A percentile compares a stretch with the other conserved stretches of the same genome.
These are phyloP conservation scores for Lodderomyces theae DNA, from an alignment of 1,139 yeast genomes.

Conservation along the genomic window DNA sequence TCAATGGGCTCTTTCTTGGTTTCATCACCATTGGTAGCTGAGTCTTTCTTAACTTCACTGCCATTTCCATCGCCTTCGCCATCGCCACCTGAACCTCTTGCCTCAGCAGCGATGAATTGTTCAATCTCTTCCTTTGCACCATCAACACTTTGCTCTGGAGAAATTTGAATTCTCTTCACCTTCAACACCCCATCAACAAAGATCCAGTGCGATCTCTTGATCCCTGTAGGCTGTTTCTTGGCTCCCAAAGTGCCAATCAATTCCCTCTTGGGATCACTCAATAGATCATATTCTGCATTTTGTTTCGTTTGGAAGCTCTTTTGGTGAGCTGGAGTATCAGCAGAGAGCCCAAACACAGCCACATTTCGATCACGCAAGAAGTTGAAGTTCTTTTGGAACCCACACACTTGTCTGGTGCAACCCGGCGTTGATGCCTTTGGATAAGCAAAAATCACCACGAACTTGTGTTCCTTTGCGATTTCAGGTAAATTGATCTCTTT, in stretches of 20 bases:
- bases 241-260: constrained; percentile 80
- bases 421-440: constrained; percentile 97
- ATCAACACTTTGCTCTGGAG: constrained; percentile 74
- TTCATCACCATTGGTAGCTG: background rate
- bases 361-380: constrained; percentile 51
- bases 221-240: constrained; percentile 72
- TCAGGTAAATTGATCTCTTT: constrained; percentile 50
- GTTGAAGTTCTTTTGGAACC: constrained; percentile 68
- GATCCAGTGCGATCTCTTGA: constrained; percentile 86
- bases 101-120: constrained; percentile 21
- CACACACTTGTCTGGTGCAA: constrained; percentile 90
- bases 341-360: constrained; percentile 64
- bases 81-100: constrained; percentile 5
- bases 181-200: constrained; percentile 73
- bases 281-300: constrained; percentile 64
- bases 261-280: constrained; percentile 71
- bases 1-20: background rate
- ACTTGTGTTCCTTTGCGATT: constrained; percentile 45
- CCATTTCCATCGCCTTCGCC: constrained; percentile 13
- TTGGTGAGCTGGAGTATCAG: constrained; percentile 75
- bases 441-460: constrained; percentile 69
- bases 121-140: constrained; percentile 59
- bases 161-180: constrained; percentile 61
- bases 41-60: constrained; percentile 10
- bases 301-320: constrained; percentile 72